Evolutionary conservation across 2,329 filamentous ascomycete genomes (phyloP).

Genomic region (Magnaporthales sp.): DNA sequence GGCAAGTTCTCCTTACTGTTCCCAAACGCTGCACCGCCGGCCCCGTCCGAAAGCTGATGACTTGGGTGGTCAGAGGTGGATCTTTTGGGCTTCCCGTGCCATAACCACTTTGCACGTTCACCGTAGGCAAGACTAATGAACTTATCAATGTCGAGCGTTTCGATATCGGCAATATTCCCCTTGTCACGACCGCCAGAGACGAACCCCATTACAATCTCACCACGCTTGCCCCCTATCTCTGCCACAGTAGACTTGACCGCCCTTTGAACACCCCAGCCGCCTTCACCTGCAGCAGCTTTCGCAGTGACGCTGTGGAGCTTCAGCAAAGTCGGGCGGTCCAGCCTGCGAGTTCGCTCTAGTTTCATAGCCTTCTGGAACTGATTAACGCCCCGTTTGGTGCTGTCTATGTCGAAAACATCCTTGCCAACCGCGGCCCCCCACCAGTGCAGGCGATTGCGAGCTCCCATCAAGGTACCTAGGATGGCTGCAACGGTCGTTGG

Average conservation of each 20-base stretch:
- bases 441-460: constrained; percentile 79
- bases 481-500: constrained; percentile 86
- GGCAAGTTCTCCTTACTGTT: not conserved
- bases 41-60: constrained; percentile 33
- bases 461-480: constrained; percentile 80
- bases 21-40: constrained; percentile 22
- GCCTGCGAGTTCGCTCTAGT: constrained; percentile 63
- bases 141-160: constrained; percentile 80
- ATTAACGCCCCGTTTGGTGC: constrained; percentile 73
- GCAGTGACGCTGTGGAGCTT: constrained; percentile 75
- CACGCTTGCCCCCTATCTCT: constrained; percentile 86
- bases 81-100: constrained; percentile 82
- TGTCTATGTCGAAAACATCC: constrained; percentile 80
- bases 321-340: constrained; percentile 78
- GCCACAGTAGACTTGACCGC: constrained; percentile 93
- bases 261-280: constrained; percentile 83
- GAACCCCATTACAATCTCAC: constrained; percentile 93
- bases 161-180: constrained; percentile 82
- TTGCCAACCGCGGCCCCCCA: constrained; percentile 78
- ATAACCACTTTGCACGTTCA: constrained; percentile 85
- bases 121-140: constrained; percentile 74
- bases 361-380: constrained; percentile 89
- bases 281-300: constrained; percentile 81
- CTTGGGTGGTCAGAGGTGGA: constrained; percentile 32
- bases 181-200: constrained; percentile 67